phyloP scores from a whole-genome alignment of 495 filamentous ascomycete genomes.

The Neurospora sp. region DNA sequence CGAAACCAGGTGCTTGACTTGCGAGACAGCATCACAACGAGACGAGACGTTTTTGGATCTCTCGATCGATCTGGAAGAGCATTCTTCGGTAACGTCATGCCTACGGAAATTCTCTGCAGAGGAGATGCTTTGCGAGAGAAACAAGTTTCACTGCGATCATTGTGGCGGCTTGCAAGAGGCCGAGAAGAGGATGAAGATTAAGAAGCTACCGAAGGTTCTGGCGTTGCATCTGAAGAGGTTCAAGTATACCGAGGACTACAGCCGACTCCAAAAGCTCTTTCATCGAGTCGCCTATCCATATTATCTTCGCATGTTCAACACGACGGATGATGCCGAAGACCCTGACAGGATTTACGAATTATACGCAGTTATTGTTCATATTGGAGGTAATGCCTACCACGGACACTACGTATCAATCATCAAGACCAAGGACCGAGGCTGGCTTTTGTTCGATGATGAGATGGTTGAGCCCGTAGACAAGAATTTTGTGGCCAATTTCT shows the following conservation, averaged over 20 bases:
- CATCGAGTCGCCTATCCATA: conserved; percentile 96
- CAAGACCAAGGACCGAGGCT: conserved; percentile 92
- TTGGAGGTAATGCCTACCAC: conserved; percentile 95
- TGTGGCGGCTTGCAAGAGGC: conserved; percentile 96
- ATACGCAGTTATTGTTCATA: conserved; percentile 97
- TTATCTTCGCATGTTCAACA: conserved; percentile 93
- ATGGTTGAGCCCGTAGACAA: conserved; percentile 98
- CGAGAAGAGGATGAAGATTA: conserved; percentile 99
- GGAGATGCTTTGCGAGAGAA: conserved; percentile 97
- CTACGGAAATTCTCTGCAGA: conserved; percentile 92
- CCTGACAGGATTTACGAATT: conserved; percentile 92
- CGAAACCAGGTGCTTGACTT: conserved; percentile 93
- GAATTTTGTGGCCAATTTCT: conserved; percentile 93
- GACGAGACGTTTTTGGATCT: conserved; percentile 94
- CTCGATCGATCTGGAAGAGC: conserved; percentile 90
- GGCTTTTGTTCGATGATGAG: conserved; percentile 96
- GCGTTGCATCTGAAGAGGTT: conserved; percentile 92
- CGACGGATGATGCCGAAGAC: conserved; percentile 92
- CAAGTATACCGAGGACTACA: conserved; percentile 94
- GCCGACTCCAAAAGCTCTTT: conserved; percentile 89
- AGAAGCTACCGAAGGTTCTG: conserved; percentile 81
- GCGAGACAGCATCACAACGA: conserved; percentile 87
- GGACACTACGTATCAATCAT: conserved; percentile 97
- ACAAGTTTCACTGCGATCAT: conserved; percentile 97
- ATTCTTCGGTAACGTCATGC: conserved; percentile 93